Evolutionary conservation across 2,329 filamentous ascomycete species (phyloP), one percentile per base, ranked within the genome.

Genomic region (Cercospora beticola): DNA sequence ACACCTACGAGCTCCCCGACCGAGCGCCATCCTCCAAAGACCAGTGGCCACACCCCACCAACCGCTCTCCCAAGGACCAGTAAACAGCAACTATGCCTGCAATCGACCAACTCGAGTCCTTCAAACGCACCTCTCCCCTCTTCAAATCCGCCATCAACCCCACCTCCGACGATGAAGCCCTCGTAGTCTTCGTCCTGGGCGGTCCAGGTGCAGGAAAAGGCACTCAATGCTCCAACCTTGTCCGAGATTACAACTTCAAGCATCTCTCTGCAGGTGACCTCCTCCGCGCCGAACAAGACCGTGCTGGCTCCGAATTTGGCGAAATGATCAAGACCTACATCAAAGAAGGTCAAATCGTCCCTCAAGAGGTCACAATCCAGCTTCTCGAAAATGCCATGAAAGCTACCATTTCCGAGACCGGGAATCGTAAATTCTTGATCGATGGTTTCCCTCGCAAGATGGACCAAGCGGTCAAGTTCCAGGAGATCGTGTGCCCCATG

Each of bases 341-440:
- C 85, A 92, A 91, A 78, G 90, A 99, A 79, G 95, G 95, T 68
- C 89, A 89, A 75, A 99, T 99, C 80, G 95, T 99, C 72, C 95
- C 95, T n/a, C 97, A 97, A 92, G 94, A 98, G 81, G 93, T 98
- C 62, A 99, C 95, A 5, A 91, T 99, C 68, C 90, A 94, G 76
- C 83, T 99, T 40, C 87, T 99, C 54, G 94, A 97, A 82, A 97
- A 97, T 81, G 93, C 94, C 68, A 98, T 99, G 92, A 86, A 85
- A 66, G 88, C 86, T 8, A 85, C 87, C 12, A 87, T 97, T 63
- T 78, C 84, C 66, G 81, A 85, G 66, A 81, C 83, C 7, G 79
- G 78, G 72, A 90, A 88, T 79, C 87, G 87, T 64, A 89, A 91
- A 76, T 98, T 98, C 85, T 77, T 90, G 72, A 88, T 90, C 70